Percentiles rank a stretch among this genome's conserved stretches.
phyloP scores from a whole-genome alignment of 108 stramenopile species.

The Stephanodiscus triporus region DNA sequence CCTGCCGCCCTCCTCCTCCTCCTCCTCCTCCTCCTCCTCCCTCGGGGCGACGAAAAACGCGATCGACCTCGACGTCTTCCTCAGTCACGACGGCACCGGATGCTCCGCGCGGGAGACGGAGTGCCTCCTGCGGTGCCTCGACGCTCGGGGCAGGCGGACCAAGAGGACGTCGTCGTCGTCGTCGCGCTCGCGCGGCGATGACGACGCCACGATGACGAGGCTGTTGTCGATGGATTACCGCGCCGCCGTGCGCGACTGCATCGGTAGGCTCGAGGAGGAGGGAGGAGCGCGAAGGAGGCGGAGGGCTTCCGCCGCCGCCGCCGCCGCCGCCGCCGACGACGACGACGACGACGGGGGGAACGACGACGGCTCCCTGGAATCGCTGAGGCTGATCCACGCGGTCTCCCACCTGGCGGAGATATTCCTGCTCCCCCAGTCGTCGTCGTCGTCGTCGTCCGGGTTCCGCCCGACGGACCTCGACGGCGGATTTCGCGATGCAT shows the following conservation, averaged over 20 bases:
- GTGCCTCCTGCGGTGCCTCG: conserved; percentile 63
- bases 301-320: not conserved
- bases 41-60: not conserved
- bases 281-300: not conserved
- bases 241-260: conserved; percentile 53
- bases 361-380: conserved; percentile 51
- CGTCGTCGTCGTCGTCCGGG: not conserved
- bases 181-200: too few species aligned
- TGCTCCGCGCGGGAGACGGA: conserved; percentile 63
- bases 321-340: conserved; percentile 8
- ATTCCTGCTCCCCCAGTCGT: conserved; percentile 48
- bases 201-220: conserved; percentile 2
- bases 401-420: conserved; percentile 70
- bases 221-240: conserved; percentile 56
- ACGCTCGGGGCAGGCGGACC: conserved; percentile 62
- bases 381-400: conserved; percentile 59
- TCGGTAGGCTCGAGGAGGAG: conserved; percentile 52
- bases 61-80: conserved; percentile 31
- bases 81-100: conserved; percentile 67
- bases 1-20: not conserved
- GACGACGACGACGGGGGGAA: conserved; percentile 20
- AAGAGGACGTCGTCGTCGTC: too few species aligned
- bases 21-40: not conserved
- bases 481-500: not conserved
- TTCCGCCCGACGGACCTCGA: conserved; percentile 11